Evolutionary conservation across 345 rosid genomes (phyloP).

Genomic region (Lepidium aucheri): DNA sequence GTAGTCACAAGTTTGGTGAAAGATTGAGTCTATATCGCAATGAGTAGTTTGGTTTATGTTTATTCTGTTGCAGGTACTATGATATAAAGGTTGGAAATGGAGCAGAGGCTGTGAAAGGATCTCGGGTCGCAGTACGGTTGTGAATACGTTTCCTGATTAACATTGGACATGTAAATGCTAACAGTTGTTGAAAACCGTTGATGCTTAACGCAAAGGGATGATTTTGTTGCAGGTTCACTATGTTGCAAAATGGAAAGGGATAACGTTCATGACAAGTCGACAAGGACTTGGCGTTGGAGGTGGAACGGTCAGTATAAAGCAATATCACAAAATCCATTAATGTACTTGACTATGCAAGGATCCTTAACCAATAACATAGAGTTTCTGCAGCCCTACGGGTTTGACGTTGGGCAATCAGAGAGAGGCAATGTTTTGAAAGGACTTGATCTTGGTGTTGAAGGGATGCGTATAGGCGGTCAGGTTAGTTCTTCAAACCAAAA

Average conservation of each 20-base stretch:
- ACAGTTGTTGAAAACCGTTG: not conserved
- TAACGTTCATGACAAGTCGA: slow-evolving; percentile 96
- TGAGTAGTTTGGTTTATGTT: no score
- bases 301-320: slow-evolving; percentile 62
- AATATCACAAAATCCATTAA: not conserved
- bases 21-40: no score
- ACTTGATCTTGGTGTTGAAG: slow-evolving; percentile 87
- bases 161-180: not conserved
- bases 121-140: slow-evolving; percentile 99
- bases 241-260: slow-evolving; percentile 93
- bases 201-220: not conserved
- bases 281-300: slow-evolving; percentile 97
- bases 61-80: slow-evolving; percentile 77
- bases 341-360: not conserved
- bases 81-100: slow-evolving; percentile 87
- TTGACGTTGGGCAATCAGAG: slow-evolving; percentile 92
- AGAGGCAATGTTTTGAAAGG: slow-evolving; percentile 83
- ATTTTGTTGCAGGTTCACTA: slow-evolving; percentile 63
- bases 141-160: slow-evolving; percentile 28
- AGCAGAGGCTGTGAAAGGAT: slow-evolving; percentile 73
- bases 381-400: slow-evolving; percentile 78
- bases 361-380: not conserved
- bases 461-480: slow-evolving; percentile 97
- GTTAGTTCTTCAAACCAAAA: slow-evolving; percentile 31
- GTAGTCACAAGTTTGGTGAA: no score